Base-by-base conservation (phyloP, 208 protist species). In the Leishmania lainsoni region DNA sequence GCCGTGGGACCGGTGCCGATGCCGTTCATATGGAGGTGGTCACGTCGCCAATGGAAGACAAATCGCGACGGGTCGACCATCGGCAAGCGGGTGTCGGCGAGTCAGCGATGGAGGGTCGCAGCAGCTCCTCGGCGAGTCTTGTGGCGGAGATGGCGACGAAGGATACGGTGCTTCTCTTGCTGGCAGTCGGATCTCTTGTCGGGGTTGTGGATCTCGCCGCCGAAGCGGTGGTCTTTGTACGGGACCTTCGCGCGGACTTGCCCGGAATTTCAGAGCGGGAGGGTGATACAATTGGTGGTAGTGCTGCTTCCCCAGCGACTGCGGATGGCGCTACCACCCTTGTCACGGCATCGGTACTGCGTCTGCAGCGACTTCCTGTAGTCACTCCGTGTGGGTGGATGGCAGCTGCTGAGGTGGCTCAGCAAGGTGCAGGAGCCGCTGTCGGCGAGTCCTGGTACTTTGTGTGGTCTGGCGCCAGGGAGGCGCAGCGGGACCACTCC, bases 21-120 rank as follows among this genome's bases (percentile, higher is more conserved):
- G 72, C 42, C 4, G 78, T 79, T 9, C 66, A 48, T 26, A 81
- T 86, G 82, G 48, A 82, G 26, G 73, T 86, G 16, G 74, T 86
- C 6, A 49, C 16, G 14, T 8, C 42, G 56, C 54, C 56, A 10
- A 35, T 29, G 9, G 42, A 32, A 20, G 54, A 49, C 39, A 52
- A 12, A 22, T 48, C 51, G 51, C 26, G n/a, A 56, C 32, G n/a
- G 32, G 29, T 22, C 2, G 29, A 6, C n/a, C 14, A 39, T 42
- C 17, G 14, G 32, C 32, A 61, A 32, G 9, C 72, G 9, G 16
- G 32, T 29, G 51, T 16, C 48, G n/a, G 52, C 48, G 20, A n/a
- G 39, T 1, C 35, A 68, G 39, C 14, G 45, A 68, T 35, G 68
- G 29, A 16, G 22, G 22, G 17, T 2, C 35, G 16, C 6, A 48